Conservation (phyloP, 176 grass and related monocot species). For the Avena sativa region DNA sequence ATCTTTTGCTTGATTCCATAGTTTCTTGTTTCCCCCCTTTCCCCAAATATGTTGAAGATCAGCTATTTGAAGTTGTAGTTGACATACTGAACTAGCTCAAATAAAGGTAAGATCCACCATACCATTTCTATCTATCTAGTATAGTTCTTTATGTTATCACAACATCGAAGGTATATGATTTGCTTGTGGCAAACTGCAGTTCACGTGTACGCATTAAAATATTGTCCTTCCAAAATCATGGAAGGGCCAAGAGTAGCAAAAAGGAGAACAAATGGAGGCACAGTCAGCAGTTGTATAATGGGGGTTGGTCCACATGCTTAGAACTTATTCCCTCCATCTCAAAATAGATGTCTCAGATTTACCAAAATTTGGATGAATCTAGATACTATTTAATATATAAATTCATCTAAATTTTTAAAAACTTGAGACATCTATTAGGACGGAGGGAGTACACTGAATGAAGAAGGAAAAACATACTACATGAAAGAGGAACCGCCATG, state of each 20-base stretch:
- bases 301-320: constrained; percentile 21
- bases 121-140: constrained; percentile 27
- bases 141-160: constrained; percentile 6
- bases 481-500: background rate
- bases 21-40: background rate
- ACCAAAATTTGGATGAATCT: no score
- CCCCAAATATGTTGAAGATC: background rate
- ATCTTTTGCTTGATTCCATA: background rate
- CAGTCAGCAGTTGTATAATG: constrained; percentile 30
- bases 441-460: background rate
- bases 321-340: background rate
- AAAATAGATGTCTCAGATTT: no score
- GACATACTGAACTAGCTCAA: constrained; percentile 13
- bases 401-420: no score
- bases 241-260: background rate
- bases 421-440: no score
- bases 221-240: constrained; percentile 23
- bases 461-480: background rate
- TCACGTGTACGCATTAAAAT: constrained; percentile 32
- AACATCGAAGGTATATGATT: constrained; percentile 1
- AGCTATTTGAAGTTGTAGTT: background rate
- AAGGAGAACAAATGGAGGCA: constrained; percentile 37
- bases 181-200: constrained; percentile 21
- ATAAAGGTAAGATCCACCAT: background rate
- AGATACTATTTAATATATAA: no score